phyloP scores from a whole-genome alignment of 1,284 basidiomycete genomes.

The Apiotrichum gracile region DNA sequence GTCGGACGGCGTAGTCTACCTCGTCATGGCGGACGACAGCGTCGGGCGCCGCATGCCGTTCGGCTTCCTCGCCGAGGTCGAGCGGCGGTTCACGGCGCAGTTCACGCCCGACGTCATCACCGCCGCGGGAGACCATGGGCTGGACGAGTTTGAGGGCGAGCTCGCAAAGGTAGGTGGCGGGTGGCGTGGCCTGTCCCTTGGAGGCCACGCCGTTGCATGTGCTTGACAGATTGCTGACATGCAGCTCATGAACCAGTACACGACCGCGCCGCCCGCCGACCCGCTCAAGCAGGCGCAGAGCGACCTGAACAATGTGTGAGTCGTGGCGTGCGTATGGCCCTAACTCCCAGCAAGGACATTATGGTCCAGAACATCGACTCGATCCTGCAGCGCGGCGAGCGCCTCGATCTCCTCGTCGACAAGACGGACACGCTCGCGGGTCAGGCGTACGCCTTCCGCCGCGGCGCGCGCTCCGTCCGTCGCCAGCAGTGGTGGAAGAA shows the following conservation, averaged over 20 bases:
- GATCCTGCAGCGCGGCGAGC: slow-evolving; percentile 87
- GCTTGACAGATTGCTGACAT: background rate
- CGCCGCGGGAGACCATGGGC: slow-evolving; percentile 47
- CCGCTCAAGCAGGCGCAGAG: slow-evolving; percentile 82
- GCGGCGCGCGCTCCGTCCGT: slow-evolving; percentile 78
- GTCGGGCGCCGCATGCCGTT: slow-evolving; percentile 89
- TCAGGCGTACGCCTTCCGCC: slow-evolving; percentile 91
- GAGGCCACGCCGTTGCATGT: too few relatives aligned
- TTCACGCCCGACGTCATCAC: slow-evolving; percentile 46
- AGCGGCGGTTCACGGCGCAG: slow-evolving; percentile 66
- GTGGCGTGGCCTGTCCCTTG: too few relatives aligned
- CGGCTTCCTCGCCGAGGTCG: slow-evolving; percentile 80
- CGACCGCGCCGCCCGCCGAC: slow-evolving; percentile 82
- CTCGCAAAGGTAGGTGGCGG: slow-evolving; percentile 47
- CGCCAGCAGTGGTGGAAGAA: slow-evolving; percentile 98
- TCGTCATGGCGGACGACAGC: slow-evolving; percentile 89
- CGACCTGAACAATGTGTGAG: slow-evolving; percentile 75
- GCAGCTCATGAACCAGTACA: slow-evolving; percentile 78
- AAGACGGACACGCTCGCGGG: slow-evolving; percentile 94
- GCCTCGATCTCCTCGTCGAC: slow-evolving; percentile 92
- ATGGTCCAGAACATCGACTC: slow-evolving; percentile 93
- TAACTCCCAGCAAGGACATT: slow-evolving; percentile 64
- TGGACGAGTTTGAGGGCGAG: slow-evolving; percentile 47
- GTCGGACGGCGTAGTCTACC: slow-evolving; percentile 75
- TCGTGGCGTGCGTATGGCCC: background rate